Conservation (phyloP, 176 grass and related monocot species). For the Zoysia japonica region DNA sequence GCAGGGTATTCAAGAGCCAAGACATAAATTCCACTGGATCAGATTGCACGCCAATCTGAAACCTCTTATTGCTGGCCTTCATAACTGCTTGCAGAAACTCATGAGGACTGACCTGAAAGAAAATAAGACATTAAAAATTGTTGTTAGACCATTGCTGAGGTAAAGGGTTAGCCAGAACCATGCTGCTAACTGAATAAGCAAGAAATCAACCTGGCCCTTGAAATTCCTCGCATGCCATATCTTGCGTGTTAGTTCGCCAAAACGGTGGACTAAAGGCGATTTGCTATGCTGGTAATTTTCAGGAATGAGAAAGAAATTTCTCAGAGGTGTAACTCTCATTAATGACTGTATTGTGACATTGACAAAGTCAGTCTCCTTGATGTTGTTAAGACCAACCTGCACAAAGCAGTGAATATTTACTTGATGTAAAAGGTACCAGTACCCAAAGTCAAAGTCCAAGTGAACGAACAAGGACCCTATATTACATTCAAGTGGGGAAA, state of each 20-base stretch:
- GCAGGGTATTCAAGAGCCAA: constrained; percentile 93
- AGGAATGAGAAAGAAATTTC: constrained; percentile 99
- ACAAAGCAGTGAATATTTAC: constrained; percentile 29
- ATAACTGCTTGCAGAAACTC: constrained; percentile 98
- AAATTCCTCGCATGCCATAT: constrained; percentile 98
- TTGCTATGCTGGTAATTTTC: constrained; percentile 91
- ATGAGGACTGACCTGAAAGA: constrained; percentile 91
- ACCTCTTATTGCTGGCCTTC: constrained; percentile 87
- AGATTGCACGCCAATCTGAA: constrained; percentile 97
- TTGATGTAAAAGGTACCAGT: constrained; percentile 23
- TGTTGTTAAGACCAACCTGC: constrained; percentile 99
- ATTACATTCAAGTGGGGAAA: constrained; percentile 11
- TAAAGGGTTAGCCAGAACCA: constrained; percentile 20
- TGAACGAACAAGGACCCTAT: not conserved
- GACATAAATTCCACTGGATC: constrained; percentile 97
- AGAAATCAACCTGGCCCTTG: constrained; percentile 80
- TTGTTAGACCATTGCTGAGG: not conserved
- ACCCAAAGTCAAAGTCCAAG: constrained; percentile 2
- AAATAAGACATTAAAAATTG: constrained; percentile 17
- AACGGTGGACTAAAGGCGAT: constrained; percentile 91
- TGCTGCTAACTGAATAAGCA: constrained; percentile 19
- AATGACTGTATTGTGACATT: constrained; percentile 98
- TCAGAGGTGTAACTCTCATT: constrained; percentile 94
- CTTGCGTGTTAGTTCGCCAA: constrained; percentile 94
- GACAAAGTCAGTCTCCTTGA: constrained; percentile 97